These are phyloP conservation scores for Suhomyces bokatorum DNA, from an alignment of 1,139 yeast genomes.

Conservation along the genomic window DNA sequence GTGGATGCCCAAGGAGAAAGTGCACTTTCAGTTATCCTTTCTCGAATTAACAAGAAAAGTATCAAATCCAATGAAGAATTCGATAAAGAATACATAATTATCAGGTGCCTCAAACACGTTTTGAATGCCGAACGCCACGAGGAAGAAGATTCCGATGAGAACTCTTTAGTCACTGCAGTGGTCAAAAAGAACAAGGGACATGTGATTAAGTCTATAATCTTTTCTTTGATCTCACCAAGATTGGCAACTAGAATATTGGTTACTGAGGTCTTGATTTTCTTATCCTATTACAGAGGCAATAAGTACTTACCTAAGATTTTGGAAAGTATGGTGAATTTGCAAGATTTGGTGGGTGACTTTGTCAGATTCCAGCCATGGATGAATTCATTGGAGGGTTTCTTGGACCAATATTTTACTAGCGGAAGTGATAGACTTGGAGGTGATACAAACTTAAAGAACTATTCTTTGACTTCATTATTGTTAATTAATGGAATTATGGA, in stretches of 20 bases:
- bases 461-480: constrained; percentile 46
- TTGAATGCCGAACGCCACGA: constrained; percentile 25
- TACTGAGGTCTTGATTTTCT: constrained; percentile 44
- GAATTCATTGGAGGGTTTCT: constrained; percentile 35
- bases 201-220: constrained; percentile 38
- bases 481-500: constrained; percentile 44
- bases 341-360: constrained; percentile 38
- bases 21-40: constrained; percentile 42
- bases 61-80: constrained; percentile 48
- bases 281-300: constrained; percentile 30
- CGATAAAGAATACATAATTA: constrained; percentile 41
- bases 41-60: constrained; percentile 43
- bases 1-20: constrained; percentile 46
- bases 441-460: constrained; percentile 37
- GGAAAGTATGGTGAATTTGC: constrained; percentile 37
- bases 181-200: constrained; percentile 28
- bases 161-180: constrained; percentile 7
- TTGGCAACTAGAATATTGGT: constrained; percentile 43
- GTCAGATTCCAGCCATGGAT: constrained; percentile 47
- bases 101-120: constrained; percentile 40
- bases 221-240: constrained; percentile 43
- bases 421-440: constrained; percentile 18
- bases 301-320: constrained; percentile 30
- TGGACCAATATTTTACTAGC: constrained; percentile 32
- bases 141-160: constrained; percentile 18